These are phyloP conservation scores for Macrophomina pseudophaseolina DNA, from an alignment of 2,329 filamentous ascomycete genomes.

Conservation along the genomic window DNA sequence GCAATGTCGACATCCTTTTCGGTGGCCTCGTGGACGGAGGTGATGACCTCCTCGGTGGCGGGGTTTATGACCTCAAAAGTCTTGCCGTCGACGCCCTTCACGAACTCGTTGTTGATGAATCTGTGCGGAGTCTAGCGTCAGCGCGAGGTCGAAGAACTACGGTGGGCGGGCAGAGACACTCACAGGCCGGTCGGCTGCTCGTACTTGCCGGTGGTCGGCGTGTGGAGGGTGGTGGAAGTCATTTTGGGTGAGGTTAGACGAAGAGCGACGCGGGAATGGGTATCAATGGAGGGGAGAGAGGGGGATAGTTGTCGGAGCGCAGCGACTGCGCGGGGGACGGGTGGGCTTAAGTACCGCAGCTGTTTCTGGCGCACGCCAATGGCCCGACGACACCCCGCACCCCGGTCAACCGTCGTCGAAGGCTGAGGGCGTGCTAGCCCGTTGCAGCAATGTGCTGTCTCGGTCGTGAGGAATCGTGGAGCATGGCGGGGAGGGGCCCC, in stretches of 20 bases:
- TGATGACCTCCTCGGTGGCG: conserved; percentile 81
- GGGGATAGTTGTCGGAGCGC: background rate
- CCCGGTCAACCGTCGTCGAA: conserved; percentile 11
- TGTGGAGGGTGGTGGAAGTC: conserved; percentile 68
- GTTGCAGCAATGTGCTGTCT: conserved; percentile 16
- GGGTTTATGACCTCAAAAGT: conserved; percentile 94
- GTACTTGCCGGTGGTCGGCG: conserved; percentile 67
- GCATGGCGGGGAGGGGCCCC: conserved; percentile 11
- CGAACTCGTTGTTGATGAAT: conserved; percentile 93
- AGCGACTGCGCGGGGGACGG: conserved; percentile 15
- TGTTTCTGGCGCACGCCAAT: conserved; percentile 1
- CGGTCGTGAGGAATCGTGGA: conserved; percentile 24
- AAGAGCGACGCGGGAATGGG: conserved; percentile 29
- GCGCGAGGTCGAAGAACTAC: background rate
- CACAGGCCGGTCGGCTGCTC: conserved; percentile 60
- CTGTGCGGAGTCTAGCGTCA: conserved; percentile 49
- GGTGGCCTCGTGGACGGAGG: conserved; percentile 79
- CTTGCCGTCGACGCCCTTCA: conserved; percentile 82
- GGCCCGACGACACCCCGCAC: conserved; percentile 16
- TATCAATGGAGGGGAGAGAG: conserved; percentile 32
- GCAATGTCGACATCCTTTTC: conserved; percentile 85
- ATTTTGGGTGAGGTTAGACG: conserved; percentile 40
- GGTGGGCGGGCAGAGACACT: conserved; percentile 32
- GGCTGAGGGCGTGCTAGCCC: conserved; percentile 4
- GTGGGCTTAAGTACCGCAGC: conserved; percentile 12